Percentiles rank a stretch among this genome's conserved stretches.
Conservation (phyloP, 345 rosid species). For the Passiflora organensis region DNA sequence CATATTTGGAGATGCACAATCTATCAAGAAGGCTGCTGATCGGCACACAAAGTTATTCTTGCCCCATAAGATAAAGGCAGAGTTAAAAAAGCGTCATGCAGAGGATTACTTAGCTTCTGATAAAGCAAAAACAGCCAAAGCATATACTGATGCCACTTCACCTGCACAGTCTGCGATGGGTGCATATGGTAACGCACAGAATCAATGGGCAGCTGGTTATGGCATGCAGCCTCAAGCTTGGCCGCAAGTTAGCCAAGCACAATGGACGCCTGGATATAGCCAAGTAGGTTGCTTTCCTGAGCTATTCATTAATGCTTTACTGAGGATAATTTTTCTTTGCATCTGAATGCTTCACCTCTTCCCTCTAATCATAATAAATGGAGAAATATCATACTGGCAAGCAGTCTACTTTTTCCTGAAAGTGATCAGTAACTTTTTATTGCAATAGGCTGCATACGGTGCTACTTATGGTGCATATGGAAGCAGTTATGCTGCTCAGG, state of each 20-base stretch:
- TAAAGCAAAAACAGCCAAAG: slow-evolving; percentile 68
- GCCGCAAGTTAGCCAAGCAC: slow-evolving; percentile 69
- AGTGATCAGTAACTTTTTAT: neutral
- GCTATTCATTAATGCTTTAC: neutral
- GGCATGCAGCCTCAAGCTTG: slow-evolving; percentile 81
- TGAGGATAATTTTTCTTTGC: too few relatives aligned
- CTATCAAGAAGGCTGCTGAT: slow-evolving; percentile 69
- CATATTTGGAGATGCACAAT: slow-evolving; percentile 62
- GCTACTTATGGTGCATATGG: slow-evolving; percentile 72
- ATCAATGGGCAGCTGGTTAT: slow-evolving; percentile 81
- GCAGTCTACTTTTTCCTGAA: neutral
- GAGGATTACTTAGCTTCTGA: slow-evolving; percentile 81
- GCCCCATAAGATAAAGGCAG: slow-evolving; percentile 57
- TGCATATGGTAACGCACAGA: slow-evolving; percentile 67
- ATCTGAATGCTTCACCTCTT: neutral
- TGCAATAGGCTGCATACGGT: slow-evolving; percentile 62
- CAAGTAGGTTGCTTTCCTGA: slow-evolving; percentile 34
- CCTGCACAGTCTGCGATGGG: slow-evolving; percentile 58
- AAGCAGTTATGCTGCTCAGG: slow-evolving; percentile 58
- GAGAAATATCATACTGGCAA: neutral
- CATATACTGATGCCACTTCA: slow-evolving; percentile 47
- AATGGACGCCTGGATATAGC: slow-evolving; percentile 70
- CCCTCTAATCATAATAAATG: neutral
- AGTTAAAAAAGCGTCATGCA: slow-evolving; percentile 72
- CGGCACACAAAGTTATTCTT: slow-evolving; percentile 73